Percentiles rank a stretch among this genome's conserved stretches.
phyloP scores from a whole-genome alignment of 371 early-diverging fungal genomes.

The Actinomortierella wolfii region DNA sequence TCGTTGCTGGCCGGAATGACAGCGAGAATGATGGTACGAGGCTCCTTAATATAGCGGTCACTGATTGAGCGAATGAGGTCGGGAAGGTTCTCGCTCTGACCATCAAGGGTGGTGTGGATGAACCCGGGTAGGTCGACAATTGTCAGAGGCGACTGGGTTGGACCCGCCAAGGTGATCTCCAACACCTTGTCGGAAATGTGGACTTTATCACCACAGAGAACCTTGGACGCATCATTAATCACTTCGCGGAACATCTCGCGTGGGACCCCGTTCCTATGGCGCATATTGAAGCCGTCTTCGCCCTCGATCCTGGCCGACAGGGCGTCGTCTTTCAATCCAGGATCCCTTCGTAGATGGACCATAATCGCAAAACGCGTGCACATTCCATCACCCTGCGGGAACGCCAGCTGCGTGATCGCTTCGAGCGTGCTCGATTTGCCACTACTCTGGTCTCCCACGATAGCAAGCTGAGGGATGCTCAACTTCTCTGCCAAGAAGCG shows the following conservation, averaged over 20 bases:
- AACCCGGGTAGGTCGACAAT: not conserved
- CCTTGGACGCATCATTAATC: not conserved
- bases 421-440: constrained; percentile 1
- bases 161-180: not conserved
- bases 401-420: not conserved
- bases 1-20: constrained; percentile 1
- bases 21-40: not conserved
- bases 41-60: not conserved
- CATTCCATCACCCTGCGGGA: not conserved
- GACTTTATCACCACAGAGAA: not conserved
- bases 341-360: not conserved
- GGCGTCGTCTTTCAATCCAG: not conserved
- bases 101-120: not conserved
- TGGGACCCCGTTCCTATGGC: not conserved
- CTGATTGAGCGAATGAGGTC: not conserved
- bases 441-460: not conserved
- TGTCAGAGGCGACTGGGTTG: not conserved
- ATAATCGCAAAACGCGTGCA: not conserved
- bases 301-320: constrained; percentile 1
- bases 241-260: not conserved
- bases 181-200: not conserved
- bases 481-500: not conserved
- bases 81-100: not conserved
- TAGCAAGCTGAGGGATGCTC: constrained; percentile 2
- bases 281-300: not conserved